A percentile compares a stretch with the other conserved stretches of the same genome.
Conservation (phyloP, 1,284 basidiomycete genomes). For the Malassezia sympodialis region DNA sequence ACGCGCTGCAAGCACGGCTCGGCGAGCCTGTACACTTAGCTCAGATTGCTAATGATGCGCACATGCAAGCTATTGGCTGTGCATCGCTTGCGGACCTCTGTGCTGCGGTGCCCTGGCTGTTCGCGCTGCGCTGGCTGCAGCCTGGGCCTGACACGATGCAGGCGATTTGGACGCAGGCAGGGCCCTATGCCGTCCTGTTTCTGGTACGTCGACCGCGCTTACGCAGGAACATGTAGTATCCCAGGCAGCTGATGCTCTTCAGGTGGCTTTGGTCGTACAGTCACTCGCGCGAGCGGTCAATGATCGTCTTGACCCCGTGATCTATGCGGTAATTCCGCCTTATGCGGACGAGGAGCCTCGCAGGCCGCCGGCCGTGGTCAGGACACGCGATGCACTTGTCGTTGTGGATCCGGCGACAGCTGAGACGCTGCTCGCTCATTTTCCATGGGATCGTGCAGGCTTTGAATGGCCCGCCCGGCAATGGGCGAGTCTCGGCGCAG, state of each 20-base stretch:
- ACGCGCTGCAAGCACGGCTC: neutral
- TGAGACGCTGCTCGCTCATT: neutral
- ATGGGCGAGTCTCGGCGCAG: neutral
- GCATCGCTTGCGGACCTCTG: neutral
- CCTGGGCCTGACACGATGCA: neutral
- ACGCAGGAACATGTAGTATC: slow-evolving; percentile 1
- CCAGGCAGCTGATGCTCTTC: neutral
- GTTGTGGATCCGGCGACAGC: slow-evolving; percentile 4
- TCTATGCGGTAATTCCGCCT: slow-evolving; percentile 4
- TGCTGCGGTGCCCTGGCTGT: neutral
- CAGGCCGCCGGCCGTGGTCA: neutral
- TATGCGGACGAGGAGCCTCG: neutral
- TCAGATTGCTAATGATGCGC: neutral
- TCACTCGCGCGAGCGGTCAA: neutral
- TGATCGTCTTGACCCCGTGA: neutral
- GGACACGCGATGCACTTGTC: neutral
- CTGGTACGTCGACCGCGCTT: neutral
- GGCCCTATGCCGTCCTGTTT: neutral
- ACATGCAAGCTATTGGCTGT: neutral
- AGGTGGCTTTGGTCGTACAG: neutral
- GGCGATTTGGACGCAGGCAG: neutral
- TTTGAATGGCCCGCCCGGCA: neutral
- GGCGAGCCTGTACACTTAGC: slow-evolving; percentile 5
- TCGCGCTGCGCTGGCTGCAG: neutral
- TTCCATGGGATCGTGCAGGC: neutral